These are phyloP conservation scores for Russula dissimulans DNA, from an alignment of 768 basidiomycete species.

Conservation along the genomic window DNA sequence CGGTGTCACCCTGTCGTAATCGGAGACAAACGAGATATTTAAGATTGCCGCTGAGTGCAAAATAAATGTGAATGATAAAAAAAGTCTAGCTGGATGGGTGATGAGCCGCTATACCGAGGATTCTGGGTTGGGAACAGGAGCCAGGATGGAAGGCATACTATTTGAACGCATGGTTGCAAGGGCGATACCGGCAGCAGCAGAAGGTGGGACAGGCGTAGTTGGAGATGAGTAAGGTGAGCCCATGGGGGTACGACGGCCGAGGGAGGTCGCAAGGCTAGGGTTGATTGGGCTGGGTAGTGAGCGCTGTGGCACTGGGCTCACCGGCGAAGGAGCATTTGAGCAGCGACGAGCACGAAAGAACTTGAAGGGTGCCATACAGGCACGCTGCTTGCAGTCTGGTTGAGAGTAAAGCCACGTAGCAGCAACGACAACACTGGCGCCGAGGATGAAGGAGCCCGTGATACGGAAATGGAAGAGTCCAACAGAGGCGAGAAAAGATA, in stretches of 20 bases:
- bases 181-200: not conserved
- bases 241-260: constrained; percentile 18
- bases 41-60: not conserved
- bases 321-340: constrained; percentile 12
- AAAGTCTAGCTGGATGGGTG: not conserved
- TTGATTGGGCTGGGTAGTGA: constrained; percentile 11
- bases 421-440: constrained; percentile 71
- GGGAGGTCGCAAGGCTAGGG: constrained; percentile 2
- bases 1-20: constrained; percentile 7
- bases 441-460: constrained; percentile 77
- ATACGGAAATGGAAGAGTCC: constrained; percentile 85
- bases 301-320: constrained; percentile 13
- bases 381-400: constrained; percentile 29
- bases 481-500: constrained; percentile 89
- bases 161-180: constrained; percentile 16
- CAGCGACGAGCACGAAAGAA: constrained; percentile 16
- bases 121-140: not conserved
- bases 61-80: constrained; percentile 18
- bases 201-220: constrained; percentile 14
- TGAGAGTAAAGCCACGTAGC: constrained; percentile 93
- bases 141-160: constrained; percentile 18
- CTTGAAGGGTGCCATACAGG: constrained; percentile 1
- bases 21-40: not conserved
- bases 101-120: constrained; percentile 2
- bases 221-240: constrained; percentile 19